Evolutionary conservation across 2,329 filamentous ascomycete genomes (phyloP).

Genomic region (Biscogniauxia sp.): DNA sequence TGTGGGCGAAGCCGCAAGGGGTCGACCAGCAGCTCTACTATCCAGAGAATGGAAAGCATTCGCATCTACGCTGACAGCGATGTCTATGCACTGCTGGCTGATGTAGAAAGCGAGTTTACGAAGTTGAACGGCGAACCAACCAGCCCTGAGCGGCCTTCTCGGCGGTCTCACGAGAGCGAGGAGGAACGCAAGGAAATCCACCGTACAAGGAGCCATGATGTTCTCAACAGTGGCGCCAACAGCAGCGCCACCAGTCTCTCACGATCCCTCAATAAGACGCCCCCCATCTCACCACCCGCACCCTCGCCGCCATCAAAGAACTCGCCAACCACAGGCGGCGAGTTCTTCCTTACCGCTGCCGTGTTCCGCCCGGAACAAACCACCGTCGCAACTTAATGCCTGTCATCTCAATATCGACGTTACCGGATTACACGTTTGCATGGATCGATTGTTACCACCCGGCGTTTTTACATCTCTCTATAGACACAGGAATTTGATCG

Average conservation of each 20-base stretch:
- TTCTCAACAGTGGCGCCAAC: conserved; percentile 39
- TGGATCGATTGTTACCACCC: background rate
- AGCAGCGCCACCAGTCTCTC: conserved; percentile 4
- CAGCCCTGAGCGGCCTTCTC: conserved; percentile 18
- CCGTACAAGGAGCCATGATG: conserved; percentile 51
- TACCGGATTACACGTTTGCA: background rate
- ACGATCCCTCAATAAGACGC: conserved; percentile 24
- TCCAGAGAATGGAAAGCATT: conserved; percentile 56
- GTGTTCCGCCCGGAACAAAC: conserved; percentile 44
- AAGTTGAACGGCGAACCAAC: conserved; percentile 38
- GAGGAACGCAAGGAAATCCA: conserved; percentile 43
- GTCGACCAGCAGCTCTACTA: conserved; percentile 26
- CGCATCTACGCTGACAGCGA: conserved; percentile 67
- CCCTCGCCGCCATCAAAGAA: conserved; percentile 37
- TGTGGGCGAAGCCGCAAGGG: conserved; percentile 20
- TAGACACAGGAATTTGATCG: conserved; percentile 3
- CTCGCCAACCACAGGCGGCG: conserved; percentile 28
- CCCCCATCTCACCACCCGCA: conserved; percentile 34
- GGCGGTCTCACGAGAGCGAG: conserved; percentile 34
- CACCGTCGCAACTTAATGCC: conserved; percentile 10
- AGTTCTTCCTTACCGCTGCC: conserved; percentile 47
- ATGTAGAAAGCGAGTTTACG: conserved; percentile 62
- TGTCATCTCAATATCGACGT: background rate
- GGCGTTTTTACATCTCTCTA: conserved; percentile 7
- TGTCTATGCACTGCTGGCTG: conserved; percentile 63